These are phyloP conservation scores for Groenewaldozyma sp. DNA, from an alignment of 1,139 yeast genomes.

Conservation along the genomic window DNA sequence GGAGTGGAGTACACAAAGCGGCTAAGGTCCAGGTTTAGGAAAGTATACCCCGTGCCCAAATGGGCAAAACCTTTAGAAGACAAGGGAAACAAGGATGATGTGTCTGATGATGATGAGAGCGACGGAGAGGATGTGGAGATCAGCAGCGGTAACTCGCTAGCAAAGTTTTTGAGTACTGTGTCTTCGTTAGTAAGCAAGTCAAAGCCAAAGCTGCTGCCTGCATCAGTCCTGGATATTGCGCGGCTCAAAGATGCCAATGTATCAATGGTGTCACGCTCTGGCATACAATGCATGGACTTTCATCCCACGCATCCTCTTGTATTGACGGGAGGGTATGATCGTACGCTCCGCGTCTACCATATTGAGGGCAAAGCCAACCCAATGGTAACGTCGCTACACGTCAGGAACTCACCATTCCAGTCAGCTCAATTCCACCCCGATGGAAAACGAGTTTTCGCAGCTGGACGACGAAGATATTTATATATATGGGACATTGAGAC, in stretches of 20 bases:
- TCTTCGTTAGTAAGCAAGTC: conserved; percentile 47
- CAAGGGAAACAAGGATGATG: conserved; percentile 18
- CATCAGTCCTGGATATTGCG: conserved; percentile 60
- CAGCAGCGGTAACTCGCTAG: conserved; percentile 35
- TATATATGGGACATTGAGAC: conserved; percentile 79
- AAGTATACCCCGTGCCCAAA: conserved; percentile 76
- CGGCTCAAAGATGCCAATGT: conserved; percentile 82
- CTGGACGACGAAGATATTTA: conserved; percentile 88
- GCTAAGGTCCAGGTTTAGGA: conserved; percentile 75
- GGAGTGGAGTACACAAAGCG: conserved; percentile 67
- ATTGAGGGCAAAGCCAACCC: conserved; percentile 84
- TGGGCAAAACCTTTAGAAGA: conserved; percentile 49
- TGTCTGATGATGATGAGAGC: conserved; percentile 26
- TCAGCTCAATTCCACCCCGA: conserved; percentile 56
- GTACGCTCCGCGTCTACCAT: conserved; percentile 77
- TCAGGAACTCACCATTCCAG: conserved; percentile 72
- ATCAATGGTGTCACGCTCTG: conserved; percentile 59
- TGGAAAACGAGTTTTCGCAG: conserved; percentile 60
- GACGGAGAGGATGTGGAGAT: conserved; percentile 28
- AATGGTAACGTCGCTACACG: conserved; percentile 70
- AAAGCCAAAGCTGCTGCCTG: conserved; percentile 52
- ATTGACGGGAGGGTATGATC: conserved; percentile 86
- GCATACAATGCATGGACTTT: conserved; percentile 74
- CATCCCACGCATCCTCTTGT: conserved; percentile 80
- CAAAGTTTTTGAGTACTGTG: conserved; percentile 50